Percentiles rank a stretch among this genome's conserved stretches.
phyloP scores from a whole-genome alignment of 2,329 filamentous ascomycete genomes.

The Talaromyces atroroseus region DNA sequence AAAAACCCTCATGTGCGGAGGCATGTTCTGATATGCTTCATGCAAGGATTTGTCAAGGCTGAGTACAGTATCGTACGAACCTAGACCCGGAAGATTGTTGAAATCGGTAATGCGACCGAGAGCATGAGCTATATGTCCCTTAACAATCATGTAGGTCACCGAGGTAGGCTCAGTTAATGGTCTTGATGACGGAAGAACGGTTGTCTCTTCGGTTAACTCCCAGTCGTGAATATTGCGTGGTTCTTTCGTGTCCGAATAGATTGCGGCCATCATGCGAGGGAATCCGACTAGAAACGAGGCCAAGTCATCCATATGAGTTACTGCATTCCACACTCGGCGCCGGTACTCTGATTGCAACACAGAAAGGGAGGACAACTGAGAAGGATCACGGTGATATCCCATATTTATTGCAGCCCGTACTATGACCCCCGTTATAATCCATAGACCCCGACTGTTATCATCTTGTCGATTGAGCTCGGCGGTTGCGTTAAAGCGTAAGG shows the following conservation, averaged over 20 bases:
- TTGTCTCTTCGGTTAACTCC: constrained; percentile 55
- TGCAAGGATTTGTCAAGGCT: constrained; percentile 54
- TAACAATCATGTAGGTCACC: constrained; percentile 45
- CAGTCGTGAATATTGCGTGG: constrained; percentile 61
- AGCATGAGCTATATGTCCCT: constrained; percentile 35
- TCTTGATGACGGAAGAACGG: constrained; percentile 51
- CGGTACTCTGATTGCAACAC: constrained; percentile 58
- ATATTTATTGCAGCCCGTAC: constrained; percentile 60
- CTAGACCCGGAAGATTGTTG: constrained; percentile 30
- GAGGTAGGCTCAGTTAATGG: constrained; percentile 55
- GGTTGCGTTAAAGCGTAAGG: constrained; percentile 56
- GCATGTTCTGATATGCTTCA: constrained; percentile 58
- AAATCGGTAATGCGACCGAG: constrained; percentile 43
- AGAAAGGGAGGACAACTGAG: constrained; percentile 51
- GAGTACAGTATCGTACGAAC: constrained; percentile 57
- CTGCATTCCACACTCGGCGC: constrained; percentile 44
- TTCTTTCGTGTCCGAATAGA: constrained; percentile 57
- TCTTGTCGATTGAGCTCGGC: constrained; percentile 55
- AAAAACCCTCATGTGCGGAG: constrained; percentile 53
- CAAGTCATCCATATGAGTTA: constrained; percentile 56
- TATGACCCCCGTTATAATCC: constrained; percentile 56
- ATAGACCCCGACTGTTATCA: constrained; percentile 56
- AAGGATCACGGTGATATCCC: constrained; percentile 58
- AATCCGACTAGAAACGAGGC: constrained; percentile 63
- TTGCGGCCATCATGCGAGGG: constrained; percentile 58